Percentiles rank a stretch among this genome's conserved stretches.
These are phyloP conservation scores for Dactylonectria macrodidyma DNA, from an alignment of 2,329 filamentous ascomycete species.

Conservation along the genomic window DNA sequence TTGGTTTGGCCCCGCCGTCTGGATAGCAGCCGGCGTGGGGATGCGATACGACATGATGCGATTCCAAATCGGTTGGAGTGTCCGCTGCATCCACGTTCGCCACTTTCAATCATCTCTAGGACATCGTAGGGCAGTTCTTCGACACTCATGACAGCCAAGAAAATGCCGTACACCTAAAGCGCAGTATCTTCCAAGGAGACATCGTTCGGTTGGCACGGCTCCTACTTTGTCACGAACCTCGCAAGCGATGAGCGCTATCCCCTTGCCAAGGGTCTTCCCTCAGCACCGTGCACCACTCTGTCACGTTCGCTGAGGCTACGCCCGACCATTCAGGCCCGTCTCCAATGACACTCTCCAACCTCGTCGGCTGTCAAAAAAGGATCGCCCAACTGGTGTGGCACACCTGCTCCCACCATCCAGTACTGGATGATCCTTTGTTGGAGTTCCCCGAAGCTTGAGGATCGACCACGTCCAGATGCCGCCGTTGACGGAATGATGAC, in stretches of 20 bases:
- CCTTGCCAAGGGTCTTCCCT: slow-evolving; percentile 12
- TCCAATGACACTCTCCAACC: neutral
- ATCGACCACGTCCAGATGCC: slow-evolving; percentile 2
- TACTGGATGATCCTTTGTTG: neutral
- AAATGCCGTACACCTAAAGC: neutral
- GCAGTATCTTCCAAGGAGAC: neutral
- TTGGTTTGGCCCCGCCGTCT: slow-evolving; percentile 9
- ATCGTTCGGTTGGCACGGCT: slow-evolving; percentile 26
- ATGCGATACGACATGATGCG: slow-evolving; percentile 21
- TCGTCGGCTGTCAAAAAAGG: slow-evolving; percentile 14
- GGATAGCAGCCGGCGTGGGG: slow-evolving; percentile 16
- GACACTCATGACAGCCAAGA: slow-evolving; percentile 16
- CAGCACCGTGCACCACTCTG: slow-evolving; percentile 1
- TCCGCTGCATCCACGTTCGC: slow-evolving; percentile 4
- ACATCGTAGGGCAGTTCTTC: neutral
- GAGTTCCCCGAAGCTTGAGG: neutral
- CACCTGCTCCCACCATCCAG: slow-evolving; percentile 7
- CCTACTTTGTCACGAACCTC: neutral
- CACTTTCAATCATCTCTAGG: neutral
- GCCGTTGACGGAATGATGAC: too few species aligned
- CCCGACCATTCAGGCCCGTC: neutral
- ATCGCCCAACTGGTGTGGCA: slow-evolving; percentile 11
- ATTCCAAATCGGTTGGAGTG: slow-evolving; percentile 11
- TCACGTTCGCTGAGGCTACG: neutral
- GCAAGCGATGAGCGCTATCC: slow-evolving; percentile 7